Evolutionary conservation across 106 monocot species (phyloP).

Genomic region (Alisma plantagoaquatica): DNA sequence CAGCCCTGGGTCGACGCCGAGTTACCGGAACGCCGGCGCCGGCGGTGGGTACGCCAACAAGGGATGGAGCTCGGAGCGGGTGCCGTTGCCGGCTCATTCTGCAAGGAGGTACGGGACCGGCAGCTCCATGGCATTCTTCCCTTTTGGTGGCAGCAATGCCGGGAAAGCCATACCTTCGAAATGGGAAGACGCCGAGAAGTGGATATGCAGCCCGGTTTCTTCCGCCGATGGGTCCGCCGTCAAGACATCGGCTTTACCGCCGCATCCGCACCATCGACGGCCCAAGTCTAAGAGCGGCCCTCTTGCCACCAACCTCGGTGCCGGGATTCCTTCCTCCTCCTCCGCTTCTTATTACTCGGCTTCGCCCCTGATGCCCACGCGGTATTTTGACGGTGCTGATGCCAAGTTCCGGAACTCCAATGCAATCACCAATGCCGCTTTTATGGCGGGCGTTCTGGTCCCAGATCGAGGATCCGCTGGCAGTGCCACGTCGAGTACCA

Average conservation of each 20-base stretch:
- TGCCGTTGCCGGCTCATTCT: slow-evolving; percentile 25
- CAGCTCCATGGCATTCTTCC: slow-evolving; percentile 21
- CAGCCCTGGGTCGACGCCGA: slow-evolving; percentile 59
- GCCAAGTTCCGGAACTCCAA: slow-evolving; percentile 40
- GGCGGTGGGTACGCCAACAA: background rate
- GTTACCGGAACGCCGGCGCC: slow-evolving; percentile 19
- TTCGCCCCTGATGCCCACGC: slow-evolving; percentile 39
- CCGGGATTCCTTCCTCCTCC: slow-evolving; percentile 3
- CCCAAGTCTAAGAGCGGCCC: slow-evolving; percentile 92
- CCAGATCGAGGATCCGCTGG: slow-evolving; percentile 31
- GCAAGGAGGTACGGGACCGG: slow-evolving; percentile 22
- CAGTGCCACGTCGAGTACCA: slow-evolving; percentile 4
- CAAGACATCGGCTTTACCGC: slow-evolving; percentile 17
- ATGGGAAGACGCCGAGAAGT: slow-evolving; percentile 97
- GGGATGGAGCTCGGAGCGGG: slow-evolving; percentile 11
- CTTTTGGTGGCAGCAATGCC: slow-evolving; percentile 45
- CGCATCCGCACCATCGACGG: slow-evolving; percentile 45
- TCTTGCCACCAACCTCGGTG: slow-evolving; percentile 29
- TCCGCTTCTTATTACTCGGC: slow-evolving; percentile 24
- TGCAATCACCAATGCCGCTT: slow-evolving; percentile 46
- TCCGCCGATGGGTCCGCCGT: slow-evolving; percentile 30
- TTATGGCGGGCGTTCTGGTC: slow-evolving; percentile 57
- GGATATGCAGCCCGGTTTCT: slow-evolving; percentile 83
- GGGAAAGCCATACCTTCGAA: slow-evolving; percentile 71
- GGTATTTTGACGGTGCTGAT: slow-evolving; percentile 54